Conservation (phyloP, 257 asterid genomes). For the Leonotis leonurus region DNA sequence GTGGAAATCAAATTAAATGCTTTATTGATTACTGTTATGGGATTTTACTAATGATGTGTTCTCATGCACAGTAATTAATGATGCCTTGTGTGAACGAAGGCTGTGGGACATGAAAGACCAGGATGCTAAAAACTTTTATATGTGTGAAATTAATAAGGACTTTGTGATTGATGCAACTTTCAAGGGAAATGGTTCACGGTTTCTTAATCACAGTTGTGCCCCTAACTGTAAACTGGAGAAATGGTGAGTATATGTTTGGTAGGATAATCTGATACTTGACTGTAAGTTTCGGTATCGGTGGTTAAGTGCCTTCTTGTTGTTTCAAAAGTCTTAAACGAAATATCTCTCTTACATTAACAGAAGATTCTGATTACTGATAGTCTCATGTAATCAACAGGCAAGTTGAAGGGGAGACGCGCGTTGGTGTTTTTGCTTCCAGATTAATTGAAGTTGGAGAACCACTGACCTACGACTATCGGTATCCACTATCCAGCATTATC, state of each 20-base stretch:
- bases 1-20: too few relatives aligned
- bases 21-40: neutral
- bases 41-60: conserved; percentile 8
- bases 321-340: too few relatives aligned
- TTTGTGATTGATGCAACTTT: conserved; percentile 92
- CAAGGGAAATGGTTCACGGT: conserved; percentile 85
- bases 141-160: conserved; percentile 89
- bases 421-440: conserved; percentile 84
- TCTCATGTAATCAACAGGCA: conserved; percentile 47
- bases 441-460: conserved; percentile 75
- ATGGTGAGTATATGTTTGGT: conserved; percentile 51
- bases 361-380: conserved; percentile 8
- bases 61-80: conserved; percentile 64
- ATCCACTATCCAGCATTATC: conserved; percentile 15
- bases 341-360: neutral
- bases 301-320: too few relatives aligned
- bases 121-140: conserved; percentile 70
- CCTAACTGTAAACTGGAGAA: conserved; percentile 92
- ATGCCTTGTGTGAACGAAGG: conserved; percentile 80
- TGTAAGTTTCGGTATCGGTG: too few relatives aligned
- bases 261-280: neutral
- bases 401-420: conserved; percentile 82
- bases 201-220: conserved; percentile 89
- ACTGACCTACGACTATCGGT: conserved; percentile 88
- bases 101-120: conserved; percentile 86